These are phyloP conservation scores for Melanomma pulvis-pyrius DNA, from an alignment of 495 filamentous ascomycete genomes.

Conservation along the genomic window DNA sequence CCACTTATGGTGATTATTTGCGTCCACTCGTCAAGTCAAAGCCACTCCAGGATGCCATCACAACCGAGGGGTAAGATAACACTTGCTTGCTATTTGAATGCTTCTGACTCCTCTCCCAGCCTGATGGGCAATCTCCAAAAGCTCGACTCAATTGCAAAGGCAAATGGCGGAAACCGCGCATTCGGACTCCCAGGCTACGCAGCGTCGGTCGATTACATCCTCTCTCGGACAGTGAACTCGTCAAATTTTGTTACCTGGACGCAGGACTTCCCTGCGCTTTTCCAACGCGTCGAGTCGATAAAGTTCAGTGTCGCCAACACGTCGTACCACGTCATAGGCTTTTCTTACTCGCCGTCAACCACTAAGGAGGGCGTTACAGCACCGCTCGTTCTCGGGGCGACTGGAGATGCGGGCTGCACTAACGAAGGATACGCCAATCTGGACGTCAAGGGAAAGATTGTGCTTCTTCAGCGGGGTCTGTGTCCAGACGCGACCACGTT, in stretches of 20 bases:
- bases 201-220: constrained; percentile 51
- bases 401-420: constrained; percentile 45
- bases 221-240: constrained; percentile 38
- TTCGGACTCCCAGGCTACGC: constrained; percentile 53
- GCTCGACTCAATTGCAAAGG: constrained; percentile 48
- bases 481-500: constrained; percentile 50
- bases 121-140: constrained; percentile 45
- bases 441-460: constrained; percentile 52
- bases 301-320: constrained; percentile 42
- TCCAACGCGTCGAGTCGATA: constrained; percentile 47
- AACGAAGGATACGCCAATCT: constrained; percentile 43
- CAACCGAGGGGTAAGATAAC: constrained; percentile 13
- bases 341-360: constrained; percentile 52
- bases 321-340: constrained; percentile 46
- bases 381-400: constrained; percentile 47
- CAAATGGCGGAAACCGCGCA: constrained; percentile 52
- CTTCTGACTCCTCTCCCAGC: constrained; percentile 21
- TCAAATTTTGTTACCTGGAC: constrained; percentile 43
- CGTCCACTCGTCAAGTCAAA: constrained; percentile 7
- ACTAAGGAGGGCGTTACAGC: constrained; percentile 47
- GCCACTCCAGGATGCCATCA: constrained; percentile 22
- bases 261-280: constrained; percentile 50
- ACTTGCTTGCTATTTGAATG: not conserved
- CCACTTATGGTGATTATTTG: constrained; percentile 12
- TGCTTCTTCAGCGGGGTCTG: constrained; percentile 47